A percentile compares a stretch with the other conserved stretches of the same genome.
Evolutionary conservation across 2,329 filamentous ascomycete species (phyloP).

Genomic region (Trichoderma polysporum): DNA sequence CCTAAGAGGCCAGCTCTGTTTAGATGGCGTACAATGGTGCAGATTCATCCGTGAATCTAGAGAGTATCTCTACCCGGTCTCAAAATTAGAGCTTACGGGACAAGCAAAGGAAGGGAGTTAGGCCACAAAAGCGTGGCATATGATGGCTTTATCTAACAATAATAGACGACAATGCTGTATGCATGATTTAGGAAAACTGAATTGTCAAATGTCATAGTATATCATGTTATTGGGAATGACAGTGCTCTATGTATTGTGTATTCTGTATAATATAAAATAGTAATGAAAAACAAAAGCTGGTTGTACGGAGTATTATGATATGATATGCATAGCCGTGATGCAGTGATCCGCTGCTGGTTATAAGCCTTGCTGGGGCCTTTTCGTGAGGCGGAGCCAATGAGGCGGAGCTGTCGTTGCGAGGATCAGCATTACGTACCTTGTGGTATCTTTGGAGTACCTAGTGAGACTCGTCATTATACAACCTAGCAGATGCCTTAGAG

Average conservation of each 20-base stretch:
- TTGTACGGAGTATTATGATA: too few relatives aligned
- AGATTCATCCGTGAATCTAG: neutral
- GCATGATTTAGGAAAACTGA: neutral
- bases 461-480: neutral
- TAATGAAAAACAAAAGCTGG: neutral
- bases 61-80: neutral
- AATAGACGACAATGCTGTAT: neutral
- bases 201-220: neutral
- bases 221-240: neutral
- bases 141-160: neutral
- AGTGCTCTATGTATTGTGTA: neutral
- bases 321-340: neutral
- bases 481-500: neutral
- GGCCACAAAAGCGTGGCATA: neutral
- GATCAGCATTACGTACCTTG: neutral
- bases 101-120: neutral
- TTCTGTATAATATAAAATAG: neutral
- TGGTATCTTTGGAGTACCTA: neutral
- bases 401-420: neutral
- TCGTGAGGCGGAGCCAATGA: neutral
- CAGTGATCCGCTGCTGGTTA: neutral
- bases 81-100: neutral
- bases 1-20: neutral
- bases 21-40: neutral
- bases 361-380: neutral